Conservation (phyloP, 257 asterid genomes). For the Capsicum rhomboideum region DNA sequence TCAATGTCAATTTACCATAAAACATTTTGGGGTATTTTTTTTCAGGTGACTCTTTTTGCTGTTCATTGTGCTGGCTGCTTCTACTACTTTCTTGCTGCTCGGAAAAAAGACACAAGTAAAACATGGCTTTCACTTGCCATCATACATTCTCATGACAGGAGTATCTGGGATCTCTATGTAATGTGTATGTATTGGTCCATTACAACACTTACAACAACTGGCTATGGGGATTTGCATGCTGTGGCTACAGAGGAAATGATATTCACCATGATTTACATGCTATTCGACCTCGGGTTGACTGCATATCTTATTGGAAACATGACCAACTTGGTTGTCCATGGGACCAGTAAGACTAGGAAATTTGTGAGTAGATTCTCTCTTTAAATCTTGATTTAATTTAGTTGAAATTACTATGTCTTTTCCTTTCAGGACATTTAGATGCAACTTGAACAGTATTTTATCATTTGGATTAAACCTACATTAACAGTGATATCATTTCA, state of each 20-base stretch:
- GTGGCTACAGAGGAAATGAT: conserved; percentile 50
- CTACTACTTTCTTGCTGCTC: conserved; percentile 50
- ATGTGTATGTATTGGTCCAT: conserved; percentile 63
- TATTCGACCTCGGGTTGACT: conserved; percentile 60
- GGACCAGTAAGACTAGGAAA: conserved; percentile 62
- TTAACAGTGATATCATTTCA: not conserved
- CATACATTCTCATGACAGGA: conserved; percentile 11
- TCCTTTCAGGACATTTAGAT: not conserved
- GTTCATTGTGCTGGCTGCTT: conserved; percentile 61
- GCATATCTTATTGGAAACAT: conserved; percentile 80
- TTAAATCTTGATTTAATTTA: not conserved
- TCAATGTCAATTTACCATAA: not conserved
- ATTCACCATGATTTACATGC: conserved; percentile 45
- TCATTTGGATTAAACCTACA: not conserved
- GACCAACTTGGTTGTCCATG: conserved; percentile 83
- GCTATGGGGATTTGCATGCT: conserved; percentile 76
- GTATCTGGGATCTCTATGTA: conserved; percentile 37
- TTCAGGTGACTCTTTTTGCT: conserved; percentile 65
- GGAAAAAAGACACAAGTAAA: conserved; percentile 22
- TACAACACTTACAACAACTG: conserved; percentile 54
- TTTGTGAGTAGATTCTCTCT: conserved; percentile 44
- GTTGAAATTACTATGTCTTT: not conserved
- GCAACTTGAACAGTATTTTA: not conserved
- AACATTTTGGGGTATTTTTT: conserved; percentile 1
- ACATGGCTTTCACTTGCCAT: conserved; percentile 45